phyloP scores from a whole-genome alignment of 306 rosid genomes.

The Arachis stenosperma region DNA sequence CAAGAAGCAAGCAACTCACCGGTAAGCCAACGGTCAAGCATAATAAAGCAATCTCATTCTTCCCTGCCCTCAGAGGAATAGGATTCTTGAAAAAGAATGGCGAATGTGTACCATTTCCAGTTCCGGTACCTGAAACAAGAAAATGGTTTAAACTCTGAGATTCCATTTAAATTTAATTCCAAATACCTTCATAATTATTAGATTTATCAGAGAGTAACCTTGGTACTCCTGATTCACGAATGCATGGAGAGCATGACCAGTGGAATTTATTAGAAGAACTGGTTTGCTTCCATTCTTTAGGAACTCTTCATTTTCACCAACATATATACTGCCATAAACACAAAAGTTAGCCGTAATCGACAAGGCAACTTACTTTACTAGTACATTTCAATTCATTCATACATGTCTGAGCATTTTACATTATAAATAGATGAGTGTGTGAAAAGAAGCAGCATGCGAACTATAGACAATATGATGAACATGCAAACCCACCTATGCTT shows the following conservation, averaged over 20 bases:
- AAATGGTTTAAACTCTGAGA: slow-evolving; percentile 15
- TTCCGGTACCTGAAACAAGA: slow-evolving; percentile 63
- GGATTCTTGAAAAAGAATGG: slow-evolving; percentile 64
- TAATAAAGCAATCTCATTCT: slow-evolving; percentile 78
- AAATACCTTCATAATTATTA: too few relatives aligned
- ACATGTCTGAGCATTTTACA: slow-evolving; percentile 17
- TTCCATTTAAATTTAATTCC: background rate
- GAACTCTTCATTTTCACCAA: slow-evolving; percentile 69
- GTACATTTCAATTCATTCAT: slow-evolving; percentile 18
- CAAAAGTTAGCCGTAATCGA: slow-evolving; percentile 32
- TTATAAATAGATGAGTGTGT: background rate
- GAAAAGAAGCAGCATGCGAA: slow-evolving; percentile 9
- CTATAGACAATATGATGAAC: slow-evolving; percentile 9
- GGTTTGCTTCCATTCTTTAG: slow-evolving; percentile 75
- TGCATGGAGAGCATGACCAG: slow-evolving; percentile 90
- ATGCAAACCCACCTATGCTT: background rate
- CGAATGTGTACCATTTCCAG: slow-evolving; percentile 84
- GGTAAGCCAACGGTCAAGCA: slow-evolving; percentile 92
- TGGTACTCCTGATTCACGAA: slow-evolving; percentile 77
- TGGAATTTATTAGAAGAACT: slow-evolving; percentile 76
- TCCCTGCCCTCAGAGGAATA: slow-evolving; percentile 76
- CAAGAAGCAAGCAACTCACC: slow-evolving; percentile 42
- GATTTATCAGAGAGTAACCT: slow-evolving; percentile 55
- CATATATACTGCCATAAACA: slow-evolving; percentile 63
- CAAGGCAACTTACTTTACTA: slow-evolving; percentile 10